These are phyloP conservation scores for Galeopsis tetrahit DNA, from an alignment of 257 asterid genomes.

Conservation along the genomic window DNA sequence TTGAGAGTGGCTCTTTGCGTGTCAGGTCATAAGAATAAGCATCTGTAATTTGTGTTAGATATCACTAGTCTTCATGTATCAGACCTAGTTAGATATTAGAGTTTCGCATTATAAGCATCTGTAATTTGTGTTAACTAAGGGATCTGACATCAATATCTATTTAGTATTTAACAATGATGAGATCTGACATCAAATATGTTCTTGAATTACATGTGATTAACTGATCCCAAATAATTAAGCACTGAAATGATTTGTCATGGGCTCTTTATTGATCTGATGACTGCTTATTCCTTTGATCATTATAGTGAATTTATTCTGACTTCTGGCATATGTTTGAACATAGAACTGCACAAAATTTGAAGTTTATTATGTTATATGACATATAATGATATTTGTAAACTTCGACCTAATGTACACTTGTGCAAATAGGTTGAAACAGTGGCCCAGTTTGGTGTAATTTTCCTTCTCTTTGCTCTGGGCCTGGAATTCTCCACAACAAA, in stretches of 20 bases:
- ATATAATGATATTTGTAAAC: slow-evolving; percentile 5
- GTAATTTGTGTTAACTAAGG: no score
- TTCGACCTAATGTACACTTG: slow-evolving; percentile 30
- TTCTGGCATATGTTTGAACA: slow-evolving; percentile 26
- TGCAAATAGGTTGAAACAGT: slow-evolving; percentile 93
- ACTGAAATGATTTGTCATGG: slow-evolving; percentile 19
- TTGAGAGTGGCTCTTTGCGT: no score
- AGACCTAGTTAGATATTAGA: no score
- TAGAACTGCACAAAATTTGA: slow-evolving; percentile 10
- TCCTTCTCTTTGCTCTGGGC: slow-evolving; percentile 98
- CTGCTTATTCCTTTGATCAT: slow-evolving; percentile 12
- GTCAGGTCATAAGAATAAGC: no score
- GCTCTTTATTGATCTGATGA: slow-evolving; percentile 17
- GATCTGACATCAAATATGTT: neutral
- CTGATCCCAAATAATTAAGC: neutral
- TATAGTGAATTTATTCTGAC: slow-evolving; percentile 21
- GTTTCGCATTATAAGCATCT: no score
- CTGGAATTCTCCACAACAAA: slow-evolving; percentile 91
- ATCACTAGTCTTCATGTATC: no score
- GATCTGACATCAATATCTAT: neutral
- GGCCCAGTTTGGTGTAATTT: slow-evolving; percentile 99
- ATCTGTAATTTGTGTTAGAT: no score
- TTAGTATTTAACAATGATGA: slow-evolving; percentile 1
- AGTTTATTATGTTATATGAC: neutral
- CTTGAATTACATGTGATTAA: slow-evolving; percentile 22